phyloP scores from a whole-genome alignment of 768 basidiomycete genomes.

The Gelatoporia subvermispora region DNA sequence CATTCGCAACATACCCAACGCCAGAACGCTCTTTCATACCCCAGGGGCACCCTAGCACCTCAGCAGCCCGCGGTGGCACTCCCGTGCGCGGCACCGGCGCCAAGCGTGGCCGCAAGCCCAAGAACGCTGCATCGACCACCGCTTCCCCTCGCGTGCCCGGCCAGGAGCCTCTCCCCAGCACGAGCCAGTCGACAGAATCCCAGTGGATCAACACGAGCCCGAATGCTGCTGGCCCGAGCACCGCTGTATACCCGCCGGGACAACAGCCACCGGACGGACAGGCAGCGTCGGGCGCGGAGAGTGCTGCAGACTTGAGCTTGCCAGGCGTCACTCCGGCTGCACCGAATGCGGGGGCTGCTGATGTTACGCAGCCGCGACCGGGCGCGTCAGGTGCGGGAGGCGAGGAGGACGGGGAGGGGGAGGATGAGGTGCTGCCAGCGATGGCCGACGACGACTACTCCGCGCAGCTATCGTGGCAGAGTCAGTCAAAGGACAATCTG shows the following conservation, averaged over 20 bases:
- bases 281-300: slow-evolving; percentile 3
- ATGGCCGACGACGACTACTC: slow-evolving; percentile 91
- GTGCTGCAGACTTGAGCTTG: slow-evolving; percentile 14
- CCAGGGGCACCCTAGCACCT: slow-evolving; percentile 3
- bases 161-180: slow-evolving; percentile 9
- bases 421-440: slow-evolving; percentile 74
- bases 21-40: slow-evolving; percentile 23
- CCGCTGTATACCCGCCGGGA: background rate
- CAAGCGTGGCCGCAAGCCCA: slow-evolving; percentile 30
- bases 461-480: slow-evolving; percentile 77
- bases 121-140: slow-evolving; percentile 15
- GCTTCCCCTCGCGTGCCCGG: slow-evolving; percentile 14
- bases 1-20: slow-evolving; percentile 21
- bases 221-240: background rate
- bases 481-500: slow-evolving; percentile 83
- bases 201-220: slow-evolving; percentile 11
- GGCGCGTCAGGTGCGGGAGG: slow-evolving; percentile 14
- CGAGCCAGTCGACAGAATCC: slow-evolving; percentile 10
- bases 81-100: slow-evolving; percentile 18
- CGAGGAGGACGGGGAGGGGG: slow-evolving; percentile 55
- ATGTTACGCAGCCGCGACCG: slow-evolving; percentile 5
- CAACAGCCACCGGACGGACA: slow-evolving; percentile 4
- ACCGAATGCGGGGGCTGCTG: slow-evolving; percentile 1
- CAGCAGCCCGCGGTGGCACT: slow-evolving; percentile 12
- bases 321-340: slow-evolving; percentile 12